Base-by-base conservation (phyloP, 2,329 filamentous ascomycete genomes). In the Aspergillus novofumigatus region DNA sequence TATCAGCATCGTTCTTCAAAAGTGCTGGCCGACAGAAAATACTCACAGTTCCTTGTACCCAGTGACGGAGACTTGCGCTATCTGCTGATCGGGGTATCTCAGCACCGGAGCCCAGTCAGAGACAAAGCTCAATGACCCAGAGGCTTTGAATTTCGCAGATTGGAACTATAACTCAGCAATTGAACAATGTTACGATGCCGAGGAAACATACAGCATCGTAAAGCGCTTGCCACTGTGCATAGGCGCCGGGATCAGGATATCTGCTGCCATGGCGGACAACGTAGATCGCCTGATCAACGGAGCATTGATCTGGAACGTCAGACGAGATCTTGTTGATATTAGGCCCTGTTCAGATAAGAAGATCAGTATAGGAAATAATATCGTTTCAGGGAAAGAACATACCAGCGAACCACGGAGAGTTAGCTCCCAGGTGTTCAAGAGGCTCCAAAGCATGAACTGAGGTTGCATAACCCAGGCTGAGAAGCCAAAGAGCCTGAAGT, bases 211-310 rank as follows among this genome's bases (percentile, higher is more conserved):
- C 67, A 56, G 65, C 67, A 2, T 64, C 42, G 20, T 64, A 62
- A 45, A 79, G 66, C 10, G 64, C 64, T 3, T 68, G 62, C 86
- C 86, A 89, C 49, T 78, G 77, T 4, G 75, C 72, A 58, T 87
- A 86, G 4, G 86, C 84, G 3, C 84, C 83, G 1, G 72, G 72
- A 60, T 87, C 86, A 0, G 85, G 85, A 64, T 82, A 89, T 45
- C 85, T 78, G 45, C 83, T 86, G 20, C 86, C 86, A 72, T 87
- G 86, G 20, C 85, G 80, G 1, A 79, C 77, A 35, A 85, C 73
- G 59, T 85, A 87, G 4, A 83, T 82, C 3, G 81, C 84, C 63
- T 85, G 80, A 57, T 88, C 83, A 3, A 88, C 80, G 9, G 72
- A 74, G 67, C 86, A 88, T 47, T 79, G 77, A 1, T 80, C 75